These are phyloP conservation scores for Cryptococcus sp. DNA, from an alignment of 1,284 basidiomycete genomes.

Conservation along the genomic window DNA sequence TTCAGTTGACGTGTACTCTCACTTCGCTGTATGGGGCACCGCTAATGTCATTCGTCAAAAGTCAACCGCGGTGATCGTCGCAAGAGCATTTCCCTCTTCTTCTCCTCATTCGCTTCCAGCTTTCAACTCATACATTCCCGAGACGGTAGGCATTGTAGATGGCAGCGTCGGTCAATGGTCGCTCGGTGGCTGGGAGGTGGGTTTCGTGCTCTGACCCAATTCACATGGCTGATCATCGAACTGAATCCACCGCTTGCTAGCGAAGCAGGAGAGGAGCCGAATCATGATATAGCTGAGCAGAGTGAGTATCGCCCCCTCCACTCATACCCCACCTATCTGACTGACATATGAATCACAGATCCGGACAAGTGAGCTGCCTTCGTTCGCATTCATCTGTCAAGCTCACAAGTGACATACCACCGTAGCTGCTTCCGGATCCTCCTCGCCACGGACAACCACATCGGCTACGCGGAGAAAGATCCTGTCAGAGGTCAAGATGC, in stretches of 20 bases:
- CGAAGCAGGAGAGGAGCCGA: conserved; percentile 22
- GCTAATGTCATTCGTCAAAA: too few species aligned
- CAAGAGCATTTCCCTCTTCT: conserved; percentile 3
- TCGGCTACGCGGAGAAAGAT: conserved; percentile 93
- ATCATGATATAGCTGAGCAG: conserved; percentile 36
- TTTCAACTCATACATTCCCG: neutral
- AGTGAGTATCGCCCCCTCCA: conserved; percentile 21
- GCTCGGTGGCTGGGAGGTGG: conserved; percentile 8
- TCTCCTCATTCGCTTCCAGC: conserved; percentile 1
- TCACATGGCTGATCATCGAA: neutral
- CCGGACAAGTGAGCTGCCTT: conserved; percentile 32
- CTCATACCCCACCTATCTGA: conserved; percentile 4
- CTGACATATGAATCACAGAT: conserved; percentile 20
- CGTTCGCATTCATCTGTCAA: neutral
- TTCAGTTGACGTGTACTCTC: too few species aligned
- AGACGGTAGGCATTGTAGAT: neutral
- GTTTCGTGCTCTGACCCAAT: neutral
- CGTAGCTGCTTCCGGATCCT: conserved; percentile 68
- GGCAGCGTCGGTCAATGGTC: conserved; percentile 10
- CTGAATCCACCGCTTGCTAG: conserved; percentile 3
- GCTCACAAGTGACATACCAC: neutral
- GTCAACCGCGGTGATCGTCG: too few species aligned
- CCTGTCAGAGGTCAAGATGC: conserved; percentile 93
- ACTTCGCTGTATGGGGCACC: too few species aligned
- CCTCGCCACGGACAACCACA: conserved; percentile 92